phyloP scores from a whole-genome alignment of 2,329 filamentous ascomycete genomes.

The Talaromyces sp. region DNA sequence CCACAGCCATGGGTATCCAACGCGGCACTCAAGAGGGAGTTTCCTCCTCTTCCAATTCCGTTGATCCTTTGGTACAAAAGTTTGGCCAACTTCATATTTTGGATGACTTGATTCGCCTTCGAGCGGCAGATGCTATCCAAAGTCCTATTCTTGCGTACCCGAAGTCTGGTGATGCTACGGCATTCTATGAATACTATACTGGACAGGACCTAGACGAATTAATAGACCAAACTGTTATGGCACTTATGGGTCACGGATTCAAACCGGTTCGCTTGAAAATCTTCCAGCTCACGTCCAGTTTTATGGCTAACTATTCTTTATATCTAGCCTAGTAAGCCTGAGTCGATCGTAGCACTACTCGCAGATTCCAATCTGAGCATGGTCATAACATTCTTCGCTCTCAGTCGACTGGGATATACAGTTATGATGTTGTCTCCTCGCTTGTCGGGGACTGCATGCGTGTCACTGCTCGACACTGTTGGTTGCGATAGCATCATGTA shows the following conservation, averaged over 20 bases:
- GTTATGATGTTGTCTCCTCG: constrained; percentile 50
- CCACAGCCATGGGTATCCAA: constrained; percentile 25
- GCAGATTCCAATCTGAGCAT: constrained; percentile 47
- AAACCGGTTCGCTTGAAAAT: constrained; percentile 12
- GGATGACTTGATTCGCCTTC: constrained; percentile 47
- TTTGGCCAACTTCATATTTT: constrained; percentile 46
- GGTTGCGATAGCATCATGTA: constrained; percentile 41
- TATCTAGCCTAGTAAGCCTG: constrained; percentile 20
- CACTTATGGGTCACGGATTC: constrained; percentile 37
- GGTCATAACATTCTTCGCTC: constrained; percentile 48
- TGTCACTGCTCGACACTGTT: constrained; percentile 43
- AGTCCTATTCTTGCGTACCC: constrained; percentile 48
- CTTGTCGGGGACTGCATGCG: constrained; percentile 44
- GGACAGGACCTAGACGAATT: constrained; percentile 41
- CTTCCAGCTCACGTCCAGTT: neutral
- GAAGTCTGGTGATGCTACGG: constrained; percentile 30
- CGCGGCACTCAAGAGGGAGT: constrained; percentile 8
- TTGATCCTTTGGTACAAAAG: constrained; percentile 26
- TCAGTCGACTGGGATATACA: constrained; percentile 49
- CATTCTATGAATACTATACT: constrained; percentile 46
- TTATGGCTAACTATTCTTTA: neutral
- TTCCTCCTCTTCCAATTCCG: constrained; percentile 7
- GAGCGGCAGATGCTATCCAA: constrained; percentile 44
- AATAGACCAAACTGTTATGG: constrained; percentile 38
- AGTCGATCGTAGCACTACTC: constrained; percentile 41